phyloP scores from a whole-genome alignment of 169 alveolate genomes.

The Hammondia hammondi region DNA sequence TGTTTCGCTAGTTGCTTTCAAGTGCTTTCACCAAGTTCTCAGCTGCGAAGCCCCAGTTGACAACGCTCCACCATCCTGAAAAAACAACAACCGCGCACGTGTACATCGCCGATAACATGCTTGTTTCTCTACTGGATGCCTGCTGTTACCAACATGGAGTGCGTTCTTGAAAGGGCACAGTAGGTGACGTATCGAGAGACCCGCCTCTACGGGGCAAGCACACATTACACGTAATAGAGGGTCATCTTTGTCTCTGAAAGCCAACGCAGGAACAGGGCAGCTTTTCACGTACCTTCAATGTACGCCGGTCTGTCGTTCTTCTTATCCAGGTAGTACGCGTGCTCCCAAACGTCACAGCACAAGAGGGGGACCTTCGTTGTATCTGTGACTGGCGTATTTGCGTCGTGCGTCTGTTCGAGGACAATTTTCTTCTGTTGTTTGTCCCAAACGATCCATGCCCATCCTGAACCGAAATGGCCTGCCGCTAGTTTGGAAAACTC shows the following conservation, averaged over 20 bases:
- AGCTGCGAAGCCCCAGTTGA: constrained; percentile 89
- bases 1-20: neutral
- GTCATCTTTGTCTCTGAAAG: neutral
- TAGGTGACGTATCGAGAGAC: neutral
- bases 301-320: constrained; percentile 82
- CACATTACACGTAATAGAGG: neutral
- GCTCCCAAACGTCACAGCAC: constrained; percentile 94
- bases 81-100: neutral
- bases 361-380: constrained; percentile 80
- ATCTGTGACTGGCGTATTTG: constrained; percentile 55
- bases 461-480: constrained; percentile 98
- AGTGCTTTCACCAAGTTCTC: constrained; percentile 43
- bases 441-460: constrained; percentile 97
- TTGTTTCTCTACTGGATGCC: neutral
- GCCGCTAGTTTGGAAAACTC: constrained; percentile 84
- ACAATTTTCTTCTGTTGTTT: constrained; percentile 86
- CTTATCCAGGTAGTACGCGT: constrained; percentile 92
- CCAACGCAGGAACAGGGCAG: neutral
- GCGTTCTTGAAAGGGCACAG: neutral
- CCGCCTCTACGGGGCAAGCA: neutral
- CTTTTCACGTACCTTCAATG: constrained; percentile 49
- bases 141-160: neutral
- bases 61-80: constrained; percentile 86
- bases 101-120: neutral
- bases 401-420: constrained; percentile 79